Conservation (phyloP, 192 early-diverging fungal genomes). For the Coemansia sp. region DNA sequence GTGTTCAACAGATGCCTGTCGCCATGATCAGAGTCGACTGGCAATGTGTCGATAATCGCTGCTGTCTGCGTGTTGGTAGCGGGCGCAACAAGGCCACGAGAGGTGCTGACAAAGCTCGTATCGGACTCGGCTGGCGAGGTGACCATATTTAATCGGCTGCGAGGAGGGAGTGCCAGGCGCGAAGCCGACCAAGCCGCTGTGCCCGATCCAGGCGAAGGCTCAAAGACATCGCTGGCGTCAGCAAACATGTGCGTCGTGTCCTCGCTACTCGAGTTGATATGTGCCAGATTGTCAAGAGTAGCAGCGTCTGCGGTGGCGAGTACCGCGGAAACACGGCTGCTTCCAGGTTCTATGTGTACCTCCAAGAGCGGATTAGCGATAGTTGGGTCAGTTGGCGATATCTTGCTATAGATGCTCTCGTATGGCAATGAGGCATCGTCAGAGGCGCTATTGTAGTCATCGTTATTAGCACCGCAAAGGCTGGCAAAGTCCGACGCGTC, state of each 20-base stretch:
- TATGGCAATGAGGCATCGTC: slow-evolving; percentile 12
- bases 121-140: slow-evolving; percentile 23
- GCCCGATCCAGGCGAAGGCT: background rate
- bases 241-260: background rate
- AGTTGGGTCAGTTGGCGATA: background rate
- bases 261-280: background rate
- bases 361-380: background rate
- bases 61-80: background rate
- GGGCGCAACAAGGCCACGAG: background rate
- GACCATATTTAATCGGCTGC: background rate
- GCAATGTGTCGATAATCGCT: background rate
- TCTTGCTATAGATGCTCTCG: background rate
- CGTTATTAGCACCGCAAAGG: background rate
- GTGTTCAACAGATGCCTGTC: slow-evolving; percentile 3
- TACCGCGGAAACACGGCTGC: background rate
- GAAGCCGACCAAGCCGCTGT: background rate
- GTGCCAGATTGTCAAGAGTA: background rate
- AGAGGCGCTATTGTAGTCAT: slow-evolving; percentile 4
- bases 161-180: background rate
- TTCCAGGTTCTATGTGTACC: background rate
- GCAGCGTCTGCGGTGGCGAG: background rate
- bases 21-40: background rate
- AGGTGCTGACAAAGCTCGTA: slow-evolving; percentile 1
- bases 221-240: background rate
- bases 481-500: slow-evolving; percentile 24